phyloP scores from a whole-genome alignment of 768 basidiomycete species.

The Leccinum sublutescens region DNA sequence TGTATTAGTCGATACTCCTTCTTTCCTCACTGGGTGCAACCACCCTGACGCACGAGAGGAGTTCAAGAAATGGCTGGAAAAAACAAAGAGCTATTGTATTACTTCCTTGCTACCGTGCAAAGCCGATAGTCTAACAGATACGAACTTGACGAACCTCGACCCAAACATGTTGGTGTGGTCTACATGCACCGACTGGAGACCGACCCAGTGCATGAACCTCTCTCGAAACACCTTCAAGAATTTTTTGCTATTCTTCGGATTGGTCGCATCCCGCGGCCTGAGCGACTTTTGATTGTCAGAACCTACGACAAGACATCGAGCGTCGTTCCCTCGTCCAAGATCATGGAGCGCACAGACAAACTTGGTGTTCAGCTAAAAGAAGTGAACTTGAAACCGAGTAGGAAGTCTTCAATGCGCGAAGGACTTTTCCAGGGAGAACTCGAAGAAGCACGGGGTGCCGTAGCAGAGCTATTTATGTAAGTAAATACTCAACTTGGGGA shows the following conservation, averaged over 20 bases:
- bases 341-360: background rate
- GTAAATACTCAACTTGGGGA: too few relatives aligned
- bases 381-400: background rate
- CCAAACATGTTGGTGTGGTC: constrained; percentile 8
- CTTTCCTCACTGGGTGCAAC: constrained; percentile 15
- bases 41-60: constrained; percentile 3
- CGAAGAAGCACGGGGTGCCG: too few relatives aligned
- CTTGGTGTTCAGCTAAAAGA: background rate
- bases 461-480: background rate
- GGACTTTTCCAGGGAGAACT: too few relatives aligned
- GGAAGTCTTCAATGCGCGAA: background rate
- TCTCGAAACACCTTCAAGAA: constrained; percentile 7
- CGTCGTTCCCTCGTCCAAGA: background rate
- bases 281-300: constrained; percentile 6
- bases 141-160: background rate
- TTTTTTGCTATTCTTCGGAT: background rate
- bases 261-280: background rate
- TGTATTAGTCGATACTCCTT: constrained; percentile 24
- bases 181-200: constrained; percentile 23
- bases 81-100: background rate
- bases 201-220: constrained; percentile 7
- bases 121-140: constrained; percentile 2
- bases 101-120: background rate
- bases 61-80: constrained; percentile 3
- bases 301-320: constrained; percentile 14